Percentiles rank a stretch among this genome's conserved stretches.
phyloP scores from a whole-genome alignment of 352 stramenopile species.

The Phytophthora crassamura region DNA sequence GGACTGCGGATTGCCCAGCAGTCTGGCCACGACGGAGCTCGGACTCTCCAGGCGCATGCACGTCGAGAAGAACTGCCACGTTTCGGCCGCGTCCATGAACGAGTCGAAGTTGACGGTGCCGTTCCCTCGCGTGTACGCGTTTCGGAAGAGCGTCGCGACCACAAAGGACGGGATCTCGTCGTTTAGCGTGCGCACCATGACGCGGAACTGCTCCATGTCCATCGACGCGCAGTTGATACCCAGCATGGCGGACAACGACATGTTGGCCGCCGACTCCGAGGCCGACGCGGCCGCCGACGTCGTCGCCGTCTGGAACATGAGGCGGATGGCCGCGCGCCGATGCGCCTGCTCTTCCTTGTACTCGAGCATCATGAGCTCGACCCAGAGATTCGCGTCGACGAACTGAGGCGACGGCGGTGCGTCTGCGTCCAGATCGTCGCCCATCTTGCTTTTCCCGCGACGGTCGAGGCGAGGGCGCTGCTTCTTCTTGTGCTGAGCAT shows the following conservation, averaged over 20 bases:
- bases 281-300: slow-evolving; percentile 31
- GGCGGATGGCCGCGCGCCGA: slow-evolving; percentile 83
- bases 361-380: slow-evolving; percentile 90
- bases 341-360: slow-evolving; percentile 94
- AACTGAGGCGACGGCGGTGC: slow-evolving; percentile 42
- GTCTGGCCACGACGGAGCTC: slow-evolving; percentile 46
- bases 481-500: slow-evolving; percentile 11
- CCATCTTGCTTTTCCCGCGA: slow-evolving; percentile 15
- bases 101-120: slow-evolving; percentile 89
- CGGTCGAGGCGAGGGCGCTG: slow-evolving; percentile 14
- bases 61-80: slow-evolving; percentile 86
- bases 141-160: slow-evolving; percentile 69
- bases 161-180: slow-evolving; percentile 72
- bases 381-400: slow-evolving; percentile 80
- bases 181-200: slow-evolving; percentile 88
- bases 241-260: slow-evolving; percentile 32
- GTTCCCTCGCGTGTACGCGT: slow-evolving; percentile 67
- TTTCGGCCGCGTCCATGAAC: slow-evolving; percentile 88
- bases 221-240: slow-evolving; percentile 58
- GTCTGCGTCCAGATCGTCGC: slow-evolving; percentile 9
- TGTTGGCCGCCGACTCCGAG: slow-evolving; percentile 20
- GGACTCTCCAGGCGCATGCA: slow-evolving; percentile 84
- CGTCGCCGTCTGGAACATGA: slow-evolving; percentile 94
- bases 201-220: slow-evolving; percentile 92
- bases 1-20: slow-evolving; percentile 28